These are phyloP conservation scores for Colletotrichum sp. DNA, from an alignment of 2,329 filamentous ascomycete species.

Conservation along the genomic window DNA sequence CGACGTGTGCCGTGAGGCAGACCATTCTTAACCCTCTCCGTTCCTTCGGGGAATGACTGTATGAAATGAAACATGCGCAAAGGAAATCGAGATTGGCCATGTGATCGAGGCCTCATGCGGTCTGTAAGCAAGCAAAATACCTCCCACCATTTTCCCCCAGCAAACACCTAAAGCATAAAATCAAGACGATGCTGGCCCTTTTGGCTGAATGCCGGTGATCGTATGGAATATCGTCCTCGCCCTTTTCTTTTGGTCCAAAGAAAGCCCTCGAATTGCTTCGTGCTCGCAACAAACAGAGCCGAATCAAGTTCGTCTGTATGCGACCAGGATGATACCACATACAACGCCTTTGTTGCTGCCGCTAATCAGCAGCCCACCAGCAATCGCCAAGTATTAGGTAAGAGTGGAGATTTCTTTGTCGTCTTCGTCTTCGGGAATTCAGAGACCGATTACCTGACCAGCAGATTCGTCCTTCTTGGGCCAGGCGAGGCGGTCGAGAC, in stretches of 20 bases:
- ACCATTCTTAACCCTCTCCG: constrained; percentile 34
- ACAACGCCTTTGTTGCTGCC: background rate
- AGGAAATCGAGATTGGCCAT: background rate
- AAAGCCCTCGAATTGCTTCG: background rate
- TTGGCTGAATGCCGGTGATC: background rate
- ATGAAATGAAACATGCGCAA: constrained; percentile 11
- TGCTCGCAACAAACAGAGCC: background rate
- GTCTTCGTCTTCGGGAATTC: background rate
- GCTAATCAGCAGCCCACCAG: background rate
- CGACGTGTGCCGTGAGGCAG: constrained; percentile 39
- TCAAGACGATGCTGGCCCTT: constrained; percentile 1
- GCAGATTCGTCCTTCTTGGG: constrained; percentile 9
- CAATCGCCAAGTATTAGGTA: background rate
- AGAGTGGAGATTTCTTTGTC: background rate
- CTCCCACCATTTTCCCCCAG: background rate
- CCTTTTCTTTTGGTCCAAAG: background rate
- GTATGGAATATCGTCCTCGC: background rate
- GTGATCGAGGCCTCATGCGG: background rate
- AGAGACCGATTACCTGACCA: constrained; percentile 15
- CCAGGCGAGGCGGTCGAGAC: background rate
- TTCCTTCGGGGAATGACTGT: constrained; percentile 20
- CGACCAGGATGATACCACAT: background rate
- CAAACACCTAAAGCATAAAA: constrained; percentile 6
- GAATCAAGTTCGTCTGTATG: background rate
- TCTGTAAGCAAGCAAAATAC: constrained; percentile 14